A percentile compares a stretch with the other conserved stretches of the same genome.
Conservation (phyloP, 1,284 basidiomycete genomes). For the Tranzscheliella williamsii region DNA sequence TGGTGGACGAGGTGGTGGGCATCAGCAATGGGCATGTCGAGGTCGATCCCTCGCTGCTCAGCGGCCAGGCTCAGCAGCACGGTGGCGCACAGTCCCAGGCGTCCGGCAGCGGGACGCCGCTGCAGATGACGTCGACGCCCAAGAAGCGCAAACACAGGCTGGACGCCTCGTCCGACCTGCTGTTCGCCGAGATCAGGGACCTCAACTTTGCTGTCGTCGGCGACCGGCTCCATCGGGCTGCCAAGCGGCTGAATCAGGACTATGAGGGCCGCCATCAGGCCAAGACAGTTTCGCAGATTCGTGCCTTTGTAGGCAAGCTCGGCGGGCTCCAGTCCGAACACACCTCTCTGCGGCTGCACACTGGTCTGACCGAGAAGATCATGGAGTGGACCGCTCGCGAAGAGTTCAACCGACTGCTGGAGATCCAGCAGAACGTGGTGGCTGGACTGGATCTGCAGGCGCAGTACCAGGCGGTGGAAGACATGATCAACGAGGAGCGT, state of each 20-base stretch:
- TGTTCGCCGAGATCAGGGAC: slow-evolving; percentile 83
- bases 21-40: slow-evolving; percentile 90
- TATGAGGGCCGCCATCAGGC: slow-evolving; percentile 81
- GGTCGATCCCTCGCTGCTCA: slow-evolving; percentile 77
- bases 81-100: slow-evolving; percentile 17
- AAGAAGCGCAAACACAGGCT: slow-evolving; percentile 71
- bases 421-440: slow-evolving; percentile 94
- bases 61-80: slow-evolving; percentile 40
- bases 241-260: slow-evolving; percentile 83
- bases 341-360: slow-evolving; percentile 84
- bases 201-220: slow-evolving; percentile 94
- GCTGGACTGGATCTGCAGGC: slow-evolving; percentile 63
- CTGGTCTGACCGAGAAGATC: slow-evolving; percentile 86
- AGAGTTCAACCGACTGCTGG: slow-evolving; percentile 85
- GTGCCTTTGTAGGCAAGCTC: slow-evolving; percentile 91
- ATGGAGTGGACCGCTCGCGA: slow-evolving; percentile 77
- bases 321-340: slow-evolving; percentile 90
- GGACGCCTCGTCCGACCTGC: slow-evolving; percentile 74
- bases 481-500: slow-evolving; percentile 47
- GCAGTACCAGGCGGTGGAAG: slow-evolving; percentile 51
- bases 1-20: slow-evolving; percentile 90
- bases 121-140: slow-evolving; percentile 34
- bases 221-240: slow-evolving; percentile 76
- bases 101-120: slow-evolving; percentile 35
- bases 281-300: slow-evolving; percentile 88